A percentile compares a stretch with the other conserved stretches of the same genome.
These are phyloP conservation scores for Sclerotinia minor DNA, from an alignment of 2,329 filamentous ascomycete genomes.

Conservation along the genomic window DNA sequence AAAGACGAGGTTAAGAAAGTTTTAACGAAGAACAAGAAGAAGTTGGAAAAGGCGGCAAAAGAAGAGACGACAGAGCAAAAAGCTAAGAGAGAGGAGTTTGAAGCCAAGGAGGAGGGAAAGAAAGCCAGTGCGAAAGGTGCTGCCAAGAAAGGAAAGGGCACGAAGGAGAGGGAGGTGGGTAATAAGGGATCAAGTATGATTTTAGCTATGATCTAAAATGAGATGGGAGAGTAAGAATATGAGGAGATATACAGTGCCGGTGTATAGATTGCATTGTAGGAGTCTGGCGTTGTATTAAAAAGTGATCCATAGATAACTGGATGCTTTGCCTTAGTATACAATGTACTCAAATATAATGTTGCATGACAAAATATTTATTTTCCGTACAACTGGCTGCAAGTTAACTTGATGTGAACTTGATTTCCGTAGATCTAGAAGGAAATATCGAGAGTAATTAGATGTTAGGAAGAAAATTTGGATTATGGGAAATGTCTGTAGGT, in stretches of 20 bases:
- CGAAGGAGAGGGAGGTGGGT: conserved; percentile 50
- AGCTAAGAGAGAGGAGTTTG: conserved; percentile 47
- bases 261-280: conserved; percentile 13
- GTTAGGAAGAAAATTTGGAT: too few species aligned
- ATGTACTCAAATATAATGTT: conserved; percentile 21
- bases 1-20: conserved; percentile 66
- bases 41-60: conserved; percentile 65
- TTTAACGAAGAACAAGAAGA: conserved; percentile 72
- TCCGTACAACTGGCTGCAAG: background rate
- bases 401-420: background rate
- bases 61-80: conserved; percentile 58
- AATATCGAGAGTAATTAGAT: too few species aligned
- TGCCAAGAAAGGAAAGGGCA: conserved; percentile 48
- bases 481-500: too few species aligned
- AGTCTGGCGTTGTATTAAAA: conserved; percentile 12
- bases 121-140: conserved; percentile 43
- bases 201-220: conserved; percentile 53
- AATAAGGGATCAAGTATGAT: conserved; percentile 64
- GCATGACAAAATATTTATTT: background rate
- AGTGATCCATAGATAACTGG: conserved; percentile 17
- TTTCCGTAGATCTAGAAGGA: too few species aligned
- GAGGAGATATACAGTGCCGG: background rate
- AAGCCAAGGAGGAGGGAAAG: conserved; percentile 45
- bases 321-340: conserved; percentile 7
- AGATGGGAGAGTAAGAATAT: background rate